Base-by-base conservation (phyloP, 495 filamentous ascomycete species). In the Neurospora discreta region DNA sequence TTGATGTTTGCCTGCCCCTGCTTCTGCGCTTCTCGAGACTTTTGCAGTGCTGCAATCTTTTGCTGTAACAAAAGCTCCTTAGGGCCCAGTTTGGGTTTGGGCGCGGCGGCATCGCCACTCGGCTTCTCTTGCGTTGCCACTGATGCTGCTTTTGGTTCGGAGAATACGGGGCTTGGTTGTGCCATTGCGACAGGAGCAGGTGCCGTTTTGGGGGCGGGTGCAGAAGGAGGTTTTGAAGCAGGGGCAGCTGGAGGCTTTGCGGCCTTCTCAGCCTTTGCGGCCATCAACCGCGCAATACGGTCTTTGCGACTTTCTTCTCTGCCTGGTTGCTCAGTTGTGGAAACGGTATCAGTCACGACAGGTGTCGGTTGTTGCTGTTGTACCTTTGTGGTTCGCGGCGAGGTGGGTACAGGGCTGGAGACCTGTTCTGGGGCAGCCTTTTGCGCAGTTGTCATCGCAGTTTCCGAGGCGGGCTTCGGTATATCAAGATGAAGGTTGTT, bases 281-380 rank as follows among this genome's bases (percentile, higher is more conserved):
- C 91, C 68, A 92, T 84, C 77, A 93, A 88, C 58, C 88, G 86
- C 20, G 91, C 91, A 75, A 92, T 92, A 46, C 92, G 86, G 73
- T 93, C 91, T 74, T 93, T 93, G 39, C 92, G 86, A 74, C 92
- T 90, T 75, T 93, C 82, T 9, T 87, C 85, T 74, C 88, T 89
- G 5, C 72, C 73, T 8, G 77, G 74, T 18, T 75, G 68, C 74
- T 69, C 69, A 77, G 81, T 13, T 70, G 52, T 65, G 69, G 74
- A 18, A n/a, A 71, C 20, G 10, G 71, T 26, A 10, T 76, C 73
- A 15, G 72, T 68, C 5, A 73, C 30, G 67, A 72, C 68, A 39
- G 23, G 20, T n/a, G 70, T 9, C 13, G 74, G 18, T 30, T 43
- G 70, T 60, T 71, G 70, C n/a, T 75, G 67, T 20, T 65, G 52